These are phyloP conservation scores for Zygotorulaspora sp. DNA, from an alignment of 805 yeast genomes.

Conservation along the genomic window DNA sequence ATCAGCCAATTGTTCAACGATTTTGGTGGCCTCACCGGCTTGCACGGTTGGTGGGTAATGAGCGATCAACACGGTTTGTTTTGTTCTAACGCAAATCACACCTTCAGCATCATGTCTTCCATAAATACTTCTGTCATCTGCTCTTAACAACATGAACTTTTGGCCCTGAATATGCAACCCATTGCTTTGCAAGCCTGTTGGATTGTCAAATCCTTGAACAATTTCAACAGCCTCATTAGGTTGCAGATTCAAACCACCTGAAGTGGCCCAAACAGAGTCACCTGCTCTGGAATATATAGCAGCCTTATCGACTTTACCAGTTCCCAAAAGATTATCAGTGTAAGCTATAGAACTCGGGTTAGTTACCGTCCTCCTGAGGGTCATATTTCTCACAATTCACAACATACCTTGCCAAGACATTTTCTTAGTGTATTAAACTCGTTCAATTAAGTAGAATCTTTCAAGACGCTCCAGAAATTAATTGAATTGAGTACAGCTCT, in stretches of 20 bases:
- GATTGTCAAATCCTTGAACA: slow-evolving; percentile 76
- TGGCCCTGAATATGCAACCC: slow-evolving; percentile 83
- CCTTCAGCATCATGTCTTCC: slow-evolving; percentile 91
- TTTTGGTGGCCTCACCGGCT: slow-evolving; percentile 92
- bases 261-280: slow-evolving; percentile 88
- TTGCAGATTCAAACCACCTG: slow-evolving; percentile 60
- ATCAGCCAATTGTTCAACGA: slow-evolving; percentile 94
- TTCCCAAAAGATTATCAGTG: slow-evolving; percentile 85
- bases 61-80: slow-evolving; percentile 87
- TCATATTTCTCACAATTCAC: not conserved
- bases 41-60: slow-evolving; percentile 89
- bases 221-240: slow-evolving; percentile 68
- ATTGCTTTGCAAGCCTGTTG: slow-evolving; percentile 70
- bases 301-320: slow-evolving; percentile 87
- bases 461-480: too few relatives aligned
- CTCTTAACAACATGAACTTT: slow-evolving; percentile 82
- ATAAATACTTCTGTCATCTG: slow-evolving; percentile 89
- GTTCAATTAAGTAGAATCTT: too few relatives aligned
- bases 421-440: not conserved
- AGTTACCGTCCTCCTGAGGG: slow-evolving; percentile 7
- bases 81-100: slow-evolving; percentile 84
- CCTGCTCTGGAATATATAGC: slow-evolving; percentile 93
- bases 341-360: slow-evolving; percentile 54
- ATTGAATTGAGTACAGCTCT: too few relatives aligned
- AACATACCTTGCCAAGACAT: slow-evolving; percentile 49